Base-by-base conservation (phyloP, 345 rosid genomes). In the Barbarea vulgaris region DNA sequence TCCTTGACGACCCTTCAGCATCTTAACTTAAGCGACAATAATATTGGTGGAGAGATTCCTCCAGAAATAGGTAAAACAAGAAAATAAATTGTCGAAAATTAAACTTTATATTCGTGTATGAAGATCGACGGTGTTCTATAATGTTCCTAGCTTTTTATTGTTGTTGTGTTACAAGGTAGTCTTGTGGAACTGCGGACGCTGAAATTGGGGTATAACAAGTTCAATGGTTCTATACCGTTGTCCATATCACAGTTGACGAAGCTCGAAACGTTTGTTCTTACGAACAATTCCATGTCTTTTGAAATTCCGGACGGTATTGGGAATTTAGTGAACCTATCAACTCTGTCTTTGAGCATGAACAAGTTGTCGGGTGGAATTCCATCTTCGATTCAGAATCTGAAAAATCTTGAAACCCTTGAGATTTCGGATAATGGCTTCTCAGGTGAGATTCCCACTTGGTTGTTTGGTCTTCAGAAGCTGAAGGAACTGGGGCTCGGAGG, bases 401-500 rank as follows among this genome's bases (percentile, higher is more conserved):
- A 9, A 60, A 82, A 81, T 53, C 64, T 84, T 59, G 17, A 81
- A 57, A 37, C 68, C 3, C 80, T 82, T 59, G n/a, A 61, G 6
- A n/a, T 82, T 19, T 69, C 81, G 56, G n/a, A n/a, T n/a, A 31
- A 15, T 57, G 62, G 70, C 14, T 75, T 78, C 11, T n/a, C 44
- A 6, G 82, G 85, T 62, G 67, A 52, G 59, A 79, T 86, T 30
- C 89, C 84, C 14, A 9, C 75, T 15, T 80, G 82, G 87, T 63
- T 86, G 79, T 74, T 86, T 71, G 75, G 82, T 19, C 52, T 77
- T 36, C 18, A 44, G 69, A 66, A 63, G 67, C 75, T 86, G 33
- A 57, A 25, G 81, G 33, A 44, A 1, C 60, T 86, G 59, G 55
- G 19, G 36, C 69, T 86, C 2, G 86, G 81, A 61, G 82, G 79